Percentiles rank a stretch among this genome's conserved stretches.
Conservation (phyloP, 2,329 filamentous ascomycete species). For the Colletotrichum magnum region DNA sequence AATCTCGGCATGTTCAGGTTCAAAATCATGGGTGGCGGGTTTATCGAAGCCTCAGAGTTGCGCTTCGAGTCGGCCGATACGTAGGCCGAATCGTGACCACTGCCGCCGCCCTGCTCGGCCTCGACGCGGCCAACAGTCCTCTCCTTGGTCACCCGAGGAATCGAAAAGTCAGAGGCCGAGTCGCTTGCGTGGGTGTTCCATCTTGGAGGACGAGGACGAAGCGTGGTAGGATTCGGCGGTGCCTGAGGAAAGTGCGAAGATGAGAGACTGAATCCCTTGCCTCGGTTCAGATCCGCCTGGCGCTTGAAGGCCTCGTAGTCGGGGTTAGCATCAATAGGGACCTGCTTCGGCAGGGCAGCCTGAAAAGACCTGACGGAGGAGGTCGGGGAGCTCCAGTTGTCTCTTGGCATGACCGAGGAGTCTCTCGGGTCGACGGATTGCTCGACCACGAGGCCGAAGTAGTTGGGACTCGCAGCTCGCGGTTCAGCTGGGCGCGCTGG, state of each 20-base stretch:
- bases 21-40: conserved; percentile 51
- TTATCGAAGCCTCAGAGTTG: conserved; percentile 64
- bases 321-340: conserved; percentile 81
- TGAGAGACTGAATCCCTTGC: conserved; percentile 63
- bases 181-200: conserved; percentile 66
- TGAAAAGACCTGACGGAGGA: conserved; percentile 80
- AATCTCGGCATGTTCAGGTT: conserved; percentile 58
- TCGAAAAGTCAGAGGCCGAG: conserved; percentile 50
- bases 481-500: conserved; percentile 54
- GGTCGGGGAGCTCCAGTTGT: conserved; percentile 82
- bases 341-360: conserved; percentile 76
- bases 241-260: conserved; percentile 60
- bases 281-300: conserved; percentile 76
- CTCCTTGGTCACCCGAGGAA: conserved; percentile 27
- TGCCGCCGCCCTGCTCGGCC: conserved; percentile 57
- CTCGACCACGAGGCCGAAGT: conserved; percentile 84
- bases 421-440: conserved; percentile 71
- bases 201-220: conserved; percentile 60
- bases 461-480: conserved; percentile 81
- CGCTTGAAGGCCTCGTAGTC: conserved; percentile 86
- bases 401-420: conserved; percentile 73
- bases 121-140: conserved; percentile 54
- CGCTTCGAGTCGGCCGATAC: conserved; percentile 68
- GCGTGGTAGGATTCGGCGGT: conserved; percentile 47
- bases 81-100: conserved; percentile 66